A percentile compares a stretch with the other conserved stretches of the same genome.
phyloP scores from a whole-genome alignment of 805 yeast genomes.

The Huiozyma sinensis region DNA sequence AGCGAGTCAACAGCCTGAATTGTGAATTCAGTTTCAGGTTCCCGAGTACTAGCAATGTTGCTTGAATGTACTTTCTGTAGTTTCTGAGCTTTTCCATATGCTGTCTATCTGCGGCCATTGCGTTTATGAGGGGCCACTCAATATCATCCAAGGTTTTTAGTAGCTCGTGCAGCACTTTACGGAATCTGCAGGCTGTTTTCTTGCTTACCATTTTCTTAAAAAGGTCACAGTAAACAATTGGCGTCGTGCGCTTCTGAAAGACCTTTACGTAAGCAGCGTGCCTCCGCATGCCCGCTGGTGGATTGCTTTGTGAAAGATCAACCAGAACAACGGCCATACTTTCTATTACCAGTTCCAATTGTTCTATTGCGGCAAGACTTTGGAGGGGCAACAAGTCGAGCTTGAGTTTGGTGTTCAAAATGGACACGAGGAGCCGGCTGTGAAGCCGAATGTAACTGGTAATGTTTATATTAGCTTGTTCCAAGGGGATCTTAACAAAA shows the following conservation, averaged over 20 bases:
- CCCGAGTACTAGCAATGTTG: conserved; percentile 10
- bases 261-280: neutral
- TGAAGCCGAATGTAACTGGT: too few species aligned
- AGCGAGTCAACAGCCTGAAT: conserved; percentile 2
- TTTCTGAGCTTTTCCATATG: conserved; percentile 1
- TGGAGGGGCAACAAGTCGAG: neutral
- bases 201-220: neutral
- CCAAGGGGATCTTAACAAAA: too few species aligned
- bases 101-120: neutral
- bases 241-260: neutral
- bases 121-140: neutral
- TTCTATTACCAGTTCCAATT: neutral
- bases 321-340: neutral
- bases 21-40: conserved; percentile 12
- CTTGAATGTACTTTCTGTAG: conserved; percentile 9
- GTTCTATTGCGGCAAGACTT: neutral
- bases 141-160: neutral
- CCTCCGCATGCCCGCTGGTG: neutral
- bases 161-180: neutral
- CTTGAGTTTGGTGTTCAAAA: neutral
- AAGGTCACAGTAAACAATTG: too few species aligned
- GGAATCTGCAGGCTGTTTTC: neutral
- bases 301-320: neutral
- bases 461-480: too few species aligned
- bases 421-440: too few species aligned